A percentile compares a stretch with the other conserved stretches of the same genome.
Evolutionary conservation across 768 basidiomycete species (phyloP).

Genomic region (Podaxis sp.): DNA sequence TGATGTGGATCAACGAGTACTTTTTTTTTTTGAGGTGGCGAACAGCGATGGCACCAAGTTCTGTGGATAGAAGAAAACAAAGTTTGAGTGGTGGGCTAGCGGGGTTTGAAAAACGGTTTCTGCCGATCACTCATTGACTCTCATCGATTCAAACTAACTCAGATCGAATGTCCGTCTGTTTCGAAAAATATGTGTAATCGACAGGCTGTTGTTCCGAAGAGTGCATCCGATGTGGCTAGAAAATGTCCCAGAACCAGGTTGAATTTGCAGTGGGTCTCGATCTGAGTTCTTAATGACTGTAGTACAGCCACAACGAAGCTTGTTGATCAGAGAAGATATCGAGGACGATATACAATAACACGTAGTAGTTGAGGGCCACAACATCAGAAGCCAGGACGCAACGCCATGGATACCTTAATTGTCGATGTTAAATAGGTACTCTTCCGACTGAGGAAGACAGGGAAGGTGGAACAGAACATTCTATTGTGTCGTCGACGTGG

Average conservation of each 20-base stretch:
- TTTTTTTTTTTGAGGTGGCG: conserved; percentile 28
- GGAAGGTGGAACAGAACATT: conserved; percentile 9
- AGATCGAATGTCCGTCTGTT: background rate
- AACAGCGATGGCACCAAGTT: conserved; percentile 26
- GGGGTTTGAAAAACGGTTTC: conserved; percentile 21
- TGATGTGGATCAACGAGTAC: conserved; percentile 18
- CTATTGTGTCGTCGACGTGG: conserved; percentile 14
- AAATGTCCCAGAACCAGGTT: background rate
- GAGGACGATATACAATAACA: background rate
- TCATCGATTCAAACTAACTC: background rate
- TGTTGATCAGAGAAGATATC: background rate
- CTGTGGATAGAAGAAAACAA: conserved; percentile 36
- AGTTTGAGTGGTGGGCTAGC: conserved; percentile 29
- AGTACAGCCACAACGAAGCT: background rate
- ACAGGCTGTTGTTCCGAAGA: background rate
- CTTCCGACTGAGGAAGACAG: conserved; percentile 4
- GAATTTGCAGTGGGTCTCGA: background rate
- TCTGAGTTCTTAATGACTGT: background rate
- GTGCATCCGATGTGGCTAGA: background rate
- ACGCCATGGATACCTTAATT: conserved; percentile 11
- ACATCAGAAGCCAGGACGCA: background rate
- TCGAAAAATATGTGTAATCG: background rate
- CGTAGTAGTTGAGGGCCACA: background rate
- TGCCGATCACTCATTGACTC: conserved; percentile 1
- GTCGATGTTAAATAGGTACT: background rate